Conservation (phyloP, 2,329 filamentous ascomycete genomes). For the Geosmithia flava region DNA sequence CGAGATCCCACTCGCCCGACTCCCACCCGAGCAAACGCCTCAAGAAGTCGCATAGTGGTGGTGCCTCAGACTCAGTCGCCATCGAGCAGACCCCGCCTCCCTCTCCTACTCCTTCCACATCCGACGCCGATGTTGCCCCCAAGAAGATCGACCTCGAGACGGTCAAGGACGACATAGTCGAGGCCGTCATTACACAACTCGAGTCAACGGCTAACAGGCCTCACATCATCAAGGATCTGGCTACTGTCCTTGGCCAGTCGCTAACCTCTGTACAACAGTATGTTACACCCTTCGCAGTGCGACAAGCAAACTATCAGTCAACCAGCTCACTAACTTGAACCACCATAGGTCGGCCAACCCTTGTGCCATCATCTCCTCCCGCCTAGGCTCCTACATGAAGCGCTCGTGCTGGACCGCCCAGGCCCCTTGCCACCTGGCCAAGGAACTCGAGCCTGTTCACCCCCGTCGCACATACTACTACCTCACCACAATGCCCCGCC, state of each 20-base stretch:
- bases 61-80: slow-evolving; percentile 58
- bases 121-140: slow-evolving; percentile 9
- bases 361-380: slow-evolving; percentile 87
- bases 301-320: not conserved
- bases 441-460: slow-evolving; percentile 85
- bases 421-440: slow-evolving; percentile 76
- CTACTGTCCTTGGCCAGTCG: slow-evolving; percentile 61
- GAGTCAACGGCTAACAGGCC: slow-evolving; percentile 85
- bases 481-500: slow-evolving; percentile 76
- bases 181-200: slow-evolving; percentile 77
- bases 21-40: slow-evolving; percentile 49
- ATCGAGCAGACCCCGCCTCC: slow-evolving; percentile 59
- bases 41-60: slow-evolving; percentile 60
- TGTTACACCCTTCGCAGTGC: slow-evolving; percentile 24
- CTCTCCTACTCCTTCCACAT: slow-evolving; percentile 18
- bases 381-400: slow-evolving; percentile 81
- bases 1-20: slow-evolving; percentile 15
- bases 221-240: slow-evolving; percentile 89
- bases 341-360: slow-evolving; percentile 76
- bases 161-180: slow-evolving; percentile 92
- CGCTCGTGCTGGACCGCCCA: slow-evolving; percentile 68
- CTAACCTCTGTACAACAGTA: slow-evolving; percentile 87
- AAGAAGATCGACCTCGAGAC: slow-evolving; percentile 52
- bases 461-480: slow-evolving; percentile 95
- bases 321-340: slow-evolving; percentile 3